These are phyloP conservation scores for Lentinula lateritia DNA, from an alignment of 768 basidiomycete species.

Conservation along the genomic window DNA sequence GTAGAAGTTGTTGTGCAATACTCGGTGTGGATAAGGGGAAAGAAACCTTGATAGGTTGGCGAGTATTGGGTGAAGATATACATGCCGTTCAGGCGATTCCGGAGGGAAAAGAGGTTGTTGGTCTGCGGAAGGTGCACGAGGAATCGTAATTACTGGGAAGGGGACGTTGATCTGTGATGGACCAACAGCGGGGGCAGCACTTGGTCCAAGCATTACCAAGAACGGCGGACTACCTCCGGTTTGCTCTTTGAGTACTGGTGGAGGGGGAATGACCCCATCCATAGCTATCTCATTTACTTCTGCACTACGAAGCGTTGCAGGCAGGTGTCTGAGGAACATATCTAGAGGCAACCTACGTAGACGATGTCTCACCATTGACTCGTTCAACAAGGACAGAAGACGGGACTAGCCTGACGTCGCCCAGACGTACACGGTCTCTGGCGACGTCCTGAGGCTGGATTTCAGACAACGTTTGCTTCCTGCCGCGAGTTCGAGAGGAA, in stretches of 20 bases:
- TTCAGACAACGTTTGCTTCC: slow-evolving; percentile 8
- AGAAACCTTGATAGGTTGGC: slow-evolving; percentile 39
- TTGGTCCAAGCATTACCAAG: background rate
- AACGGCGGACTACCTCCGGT: background rate
- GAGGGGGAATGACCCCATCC: background rate
- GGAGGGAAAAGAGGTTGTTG: background rate
- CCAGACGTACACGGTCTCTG: background rate
- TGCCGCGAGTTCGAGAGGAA: slow-evolving; percentile 13
- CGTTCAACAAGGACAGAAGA: slow-evolving; percentile 1
- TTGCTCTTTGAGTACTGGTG: background rate
- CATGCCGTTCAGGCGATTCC: background rate
- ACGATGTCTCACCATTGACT: background rate
- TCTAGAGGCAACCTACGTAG: slow-evolving; percentile 3
- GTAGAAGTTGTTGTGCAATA: slow-evolving; percentile 56
- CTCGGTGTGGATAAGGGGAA: slow-evolving; percentile 64
- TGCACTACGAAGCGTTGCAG: background rate
- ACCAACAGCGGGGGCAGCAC: background rate
- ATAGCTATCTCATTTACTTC: background rate
- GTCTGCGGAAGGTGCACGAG: slow-evolving; percentile 1
- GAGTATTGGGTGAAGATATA: slow-evolving; percentile 34
- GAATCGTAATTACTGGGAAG: slow-evolving; percentile 6
- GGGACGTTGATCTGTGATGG: slow-evolving; percentile 1
- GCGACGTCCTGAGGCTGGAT: slow-evolving; percentile 8
- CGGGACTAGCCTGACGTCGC: background rate
- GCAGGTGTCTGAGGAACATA: slow-evolving; percentile 12